Evolutionary conservation across 495 filamentous ascomycete genomes (phyloP).

Genomic region (Podospora pseudopauciseta): DNA sequence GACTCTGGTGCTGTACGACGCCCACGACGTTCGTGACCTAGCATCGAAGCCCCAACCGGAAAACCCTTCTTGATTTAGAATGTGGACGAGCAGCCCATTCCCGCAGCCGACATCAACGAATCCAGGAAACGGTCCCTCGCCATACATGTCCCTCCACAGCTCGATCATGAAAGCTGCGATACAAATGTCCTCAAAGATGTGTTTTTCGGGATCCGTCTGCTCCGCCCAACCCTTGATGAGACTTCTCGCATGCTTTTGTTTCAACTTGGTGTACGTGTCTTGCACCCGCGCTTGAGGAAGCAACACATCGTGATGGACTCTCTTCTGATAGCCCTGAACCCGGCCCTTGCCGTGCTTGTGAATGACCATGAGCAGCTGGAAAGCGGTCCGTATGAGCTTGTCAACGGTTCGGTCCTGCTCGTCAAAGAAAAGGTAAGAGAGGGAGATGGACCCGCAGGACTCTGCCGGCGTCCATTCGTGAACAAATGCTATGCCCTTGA

Average conservation of each 20-base stretch:
- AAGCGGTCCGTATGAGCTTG: constrained; percentile 67
- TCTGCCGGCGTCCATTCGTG: constrained; percentile 52
- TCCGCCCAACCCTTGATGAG: constrained; percentile 76
- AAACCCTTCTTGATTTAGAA: constrained; percentile 80
- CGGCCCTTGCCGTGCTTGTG: constrained; percentile 70
- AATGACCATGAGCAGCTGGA: constrained; percentile 65
- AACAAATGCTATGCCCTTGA: constrained; percentile 68
- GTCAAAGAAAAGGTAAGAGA: constrained; percentile 65
- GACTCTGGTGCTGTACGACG: constrained; percentile 50
- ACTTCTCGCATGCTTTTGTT: constrained; percentile 64
- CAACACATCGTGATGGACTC: constrained; percentile 71
- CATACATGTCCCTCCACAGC: constrained; percentile 86
- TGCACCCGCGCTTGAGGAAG: constrained; percentile 71
- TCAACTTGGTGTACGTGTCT: constrained; percentile 77
- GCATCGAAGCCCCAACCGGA: constrained; percentile 89
- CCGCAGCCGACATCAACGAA: constrained; percentile 97
- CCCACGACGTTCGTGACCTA: constrained; percentile 76
- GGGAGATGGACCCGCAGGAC: constrained; percentile 52
- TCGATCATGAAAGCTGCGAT: constrained; percentile 93
- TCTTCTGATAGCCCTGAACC: constrained; percentile 62
- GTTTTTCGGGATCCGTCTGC: constrained; percentile 80
- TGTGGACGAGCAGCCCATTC: constrained; percentile 86
- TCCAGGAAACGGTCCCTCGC: constrained; percentile 61
- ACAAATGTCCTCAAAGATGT: constrained; percentile 91
- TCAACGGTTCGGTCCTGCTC: constrained; percentile 31